Base-by-base conservation (phyloP, 2,329 filamentous ascomycete species). In the Colletotrichum chrysophilum region DNA sequence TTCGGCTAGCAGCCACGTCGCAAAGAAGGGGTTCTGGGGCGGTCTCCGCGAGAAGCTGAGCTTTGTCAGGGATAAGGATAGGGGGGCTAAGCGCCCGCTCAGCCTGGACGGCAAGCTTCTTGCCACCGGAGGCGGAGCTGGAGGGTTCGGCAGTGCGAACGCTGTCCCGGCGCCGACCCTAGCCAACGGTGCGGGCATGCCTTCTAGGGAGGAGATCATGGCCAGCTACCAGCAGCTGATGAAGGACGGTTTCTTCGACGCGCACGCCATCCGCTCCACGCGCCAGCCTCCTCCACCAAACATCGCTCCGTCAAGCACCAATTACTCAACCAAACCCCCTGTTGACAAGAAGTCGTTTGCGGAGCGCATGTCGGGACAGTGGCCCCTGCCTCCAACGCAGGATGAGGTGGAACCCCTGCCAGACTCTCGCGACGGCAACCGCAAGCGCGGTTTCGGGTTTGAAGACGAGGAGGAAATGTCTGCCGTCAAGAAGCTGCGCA, bases 231-330 rank as follows among this genome's bases (percentile, higher is more conserved):
- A 91, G 77, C 84, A 89, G 78, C 86, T 92, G 72, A 86, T 92
- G 78, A 87, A 89, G 4, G 87, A 87, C 7, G 90, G 90, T 75
- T 92, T 92, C 86, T 92, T 92, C 81, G 85, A 88, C 62, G 85
- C 88, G 28, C 90, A 91, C 77, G 90, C 90, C 68, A 91, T 91
- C 76, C 88, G 89, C 76, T 91, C 89, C 6, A 90, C 89, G 2
- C 85, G 90, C 5, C 88, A 89, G 79, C 88, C 85, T 3, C 80
- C 81, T 26, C 82, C 80, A 52, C 58, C 74, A 66, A 68, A 77
- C 55, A 32, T 76, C 66, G 48, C 52, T 64, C 26, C 69, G 66
- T 38, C 77, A 67, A 65, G 69, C 55, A 65, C 76, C 71, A 28
- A 66, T 58, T 67, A 69, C 52, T 65, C 77, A 55, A 67, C 61